A percentile compares a stretch with the other conserved stretches of the same genome.
These are phyloP conservation scores for Psilocybe sp. DNA, from an alignment of 768 basidiomycete species.

Conservation along the genomic window DNA sequence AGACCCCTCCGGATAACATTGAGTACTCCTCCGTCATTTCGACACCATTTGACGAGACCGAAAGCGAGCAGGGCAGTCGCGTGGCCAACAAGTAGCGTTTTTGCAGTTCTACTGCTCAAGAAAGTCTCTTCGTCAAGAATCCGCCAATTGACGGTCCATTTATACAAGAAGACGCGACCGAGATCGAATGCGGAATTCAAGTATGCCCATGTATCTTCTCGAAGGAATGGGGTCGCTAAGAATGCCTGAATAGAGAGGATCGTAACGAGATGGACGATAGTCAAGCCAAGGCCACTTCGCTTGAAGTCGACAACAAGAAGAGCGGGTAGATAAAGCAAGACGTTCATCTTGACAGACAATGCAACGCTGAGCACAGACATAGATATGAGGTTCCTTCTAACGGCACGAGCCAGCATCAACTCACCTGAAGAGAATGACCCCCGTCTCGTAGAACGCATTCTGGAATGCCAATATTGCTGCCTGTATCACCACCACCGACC, in stretches of 20 bases:
- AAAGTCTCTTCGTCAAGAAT: slow-evolving; percentile 79
- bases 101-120: slow-evolving; percentile 59
- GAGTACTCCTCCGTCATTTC: slow-evolving; percentile 63
- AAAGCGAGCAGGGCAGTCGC: slow-evolving; percentile 56
- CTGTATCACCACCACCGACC: slow-evolving; percentile 69
- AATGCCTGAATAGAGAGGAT: slow-evolving; percentile 51
- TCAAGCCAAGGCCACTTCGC: slow-evolving; percentile 54
- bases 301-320: slow-evolving; percentile 81
- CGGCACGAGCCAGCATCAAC: slow-evolving; percentile 14
- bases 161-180: slow-evolving; percentile 83
- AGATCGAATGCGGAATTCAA: slow-evolving; percentile 80
- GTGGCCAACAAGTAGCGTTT: slow-evolving; percentile 65
- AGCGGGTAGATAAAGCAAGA: slow-evolving; percentile 86
- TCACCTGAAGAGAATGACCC: slow-evolving; percentile 73
- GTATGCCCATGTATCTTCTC: slow-evolving; percentile 60
- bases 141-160: slow-evolving; percentile 99
- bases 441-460: slow-evolving; percentile 54
- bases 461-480: slow-evolving; percentile 67
- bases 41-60: slow-evolving; percentile 76
- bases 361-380: slow-evolving; percentile 50
- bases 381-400: not conserved
- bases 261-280: slow-evolving; percentile 48
- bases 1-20: slow-evolving; percentile 54
- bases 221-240: slow-evolving; percentile 71
- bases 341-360: slow-evolving; percentile 93